Conservation (phyloP, 2,329 filamentous ascomycete genomes). For the Aspergillus pseudonomiae region DNA sequence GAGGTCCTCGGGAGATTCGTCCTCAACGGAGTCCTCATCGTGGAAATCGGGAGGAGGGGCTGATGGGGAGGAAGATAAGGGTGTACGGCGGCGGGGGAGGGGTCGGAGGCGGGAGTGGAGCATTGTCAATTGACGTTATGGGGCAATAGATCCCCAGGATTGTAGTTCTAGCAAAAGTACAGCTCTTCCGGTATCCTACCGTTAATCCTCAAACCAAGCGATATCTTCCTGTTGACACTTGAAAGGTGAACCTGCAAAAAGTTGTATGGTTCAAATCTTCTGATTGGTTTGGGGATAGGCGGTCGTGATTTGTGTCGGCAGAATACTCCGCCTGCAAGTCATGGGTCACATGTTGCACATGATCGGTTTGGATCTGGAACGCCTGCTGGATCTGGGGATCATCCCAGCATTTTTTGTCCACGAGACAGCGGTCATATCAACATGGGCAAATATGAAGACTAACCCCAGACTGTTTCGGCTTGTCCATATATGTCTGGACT, state of each 20-base stretch:
- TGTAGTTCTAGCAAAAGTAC: background rate
- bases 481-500: background rate
- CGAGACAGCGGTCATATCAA: background rate
- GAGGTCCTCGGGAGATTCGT: constrained; percentile 53
- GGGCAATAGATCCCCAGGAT: background rate
- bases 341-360: background rate
- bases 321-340: constrained; percentile 3
- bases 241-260: background rate
- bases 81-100: constrained; percentile 28
- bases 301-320: background rate
- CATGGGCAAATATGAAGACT: background rate
- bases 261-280: background rate
- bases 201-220: background rate
- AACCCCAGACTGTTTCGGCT: background rate
- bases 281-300: constrained; percentile 1
- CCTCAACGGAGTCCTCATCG: constrained; percentile 20
- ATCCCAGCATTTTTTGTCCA: background rate
- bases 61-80: constrained; percentile 7
- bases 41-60: constrained; percentile 22
- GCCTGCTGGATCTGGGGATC: background rate
- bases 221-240: background rate
- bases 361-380: background rate
- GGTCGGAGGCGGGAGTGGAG: constrained; percentile 35
- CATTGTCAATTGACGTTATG: constrained; percentile 21
- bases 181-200: background rate